Evolutionary conservation across 768 basidiomycete species (phyloP).

Genomic region (Xerocomellus intermedius): DNA sequence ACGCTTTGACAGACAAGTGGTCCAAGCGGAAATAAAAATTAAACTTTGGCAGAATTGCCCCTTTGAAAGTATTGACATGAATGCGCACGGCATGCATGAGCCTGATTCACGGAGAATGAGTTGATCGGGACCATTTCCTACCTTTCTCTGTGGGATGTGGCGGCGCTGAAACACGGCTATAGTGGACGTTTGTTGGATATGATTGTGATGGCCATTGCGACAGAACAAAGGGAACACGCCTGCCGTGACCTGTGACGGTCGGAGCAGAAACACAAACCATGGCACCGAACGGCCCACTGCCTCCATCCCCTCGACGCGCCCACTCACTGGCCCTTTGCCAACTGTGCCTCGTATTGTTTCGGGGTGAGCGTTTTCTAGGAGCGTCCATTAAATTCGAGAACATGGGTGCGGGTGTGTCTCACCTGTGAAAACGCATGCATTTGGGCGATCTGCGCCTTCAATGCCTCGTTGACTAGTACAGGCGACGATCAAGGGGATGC

Average conservation of each 20-base stretch:
- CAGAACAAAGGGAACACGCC: constrained; percentile 5
- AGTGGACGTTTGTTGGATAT: not conserved
- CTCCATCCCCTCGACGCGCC: not conserved
- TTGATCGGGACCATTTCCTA: not conserved
- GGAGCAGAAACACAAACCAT: not conserved
- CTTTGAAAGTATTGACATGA: not conserved
- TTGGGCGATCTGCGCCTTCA: constrained; percentile 72
- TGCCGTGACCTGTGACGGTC: too few relatives aligned
- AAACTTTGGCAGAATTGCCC: not conserved
- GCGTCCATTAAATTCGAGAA: not conserved
- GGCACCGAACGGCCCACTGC: too few relatives aligned
- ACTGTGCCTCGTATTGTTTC: constrained; percentile 56
- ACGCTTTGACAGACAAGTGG: constrained; percentile 4
- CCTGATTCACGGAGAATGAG: not conserved
- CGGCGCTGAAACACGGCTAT: not conserved
- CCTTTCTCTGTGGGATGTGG: not conserved
- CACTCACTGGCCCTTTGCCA: constrained; percentile 33
- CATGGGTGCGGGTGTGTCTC: constrained; percentile 4
- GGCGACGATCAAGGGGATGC: constrained; percentile 1
- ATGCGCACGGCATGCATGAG: not conserved
- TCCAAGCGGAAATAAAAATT: constrained; percentile 11
- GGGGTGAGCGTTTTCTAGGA: constrained; percentile 74
- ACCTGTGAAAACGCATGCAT: constrained; percentile 93
- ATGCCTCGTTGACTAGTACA: constrained; percentile 64
- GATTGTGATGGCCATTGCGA: not conserved